Base-by-base conservation (phyloP, 306 rosid genomes). In the Glycyrrhiza uralensis region DNA sequence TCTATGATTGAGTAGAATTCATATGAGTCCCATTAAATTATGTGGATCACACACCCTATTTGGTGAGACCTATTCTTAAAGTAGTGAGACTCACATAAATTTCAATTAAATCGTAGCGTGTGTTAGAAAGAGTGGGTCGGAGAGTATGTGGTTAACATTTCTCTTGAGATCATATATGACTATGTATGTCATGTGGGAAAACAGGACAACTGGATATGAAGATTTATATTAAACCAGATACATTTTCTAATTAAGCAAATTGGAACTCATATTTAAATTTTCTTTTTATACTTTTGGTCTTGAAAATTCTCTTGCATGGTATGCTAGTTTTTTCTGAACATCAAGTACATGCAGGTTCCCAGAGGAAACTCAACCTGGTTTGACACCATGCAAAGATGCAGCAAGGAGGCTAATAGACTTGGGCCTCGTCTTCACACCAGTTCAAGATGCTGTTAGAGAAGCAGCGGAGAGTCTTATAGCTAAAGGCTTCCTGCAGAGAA, bases 311-410 rank as follows among this genome's bases (percentile, higher is more conserved):
- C 36, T 20, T 19, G 2, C 22, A 73, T 58, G 30, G 15, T 20
- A 38, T 79, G 61, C 19, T 56, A 36, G 36, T 64, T 30, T n/a
- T 72, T 56, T 72, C 74, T 56, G 35, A 68, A 35, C 47, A 76
- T 70, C 66, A 71, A 63, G 2, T 28, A 3, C 39, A 12, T 82
- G 76, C 92, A 93, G 98, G 62, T 87, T 93, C 68, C 76, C 35
- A 1, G 74, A 54, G 4, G 94, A 87, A 82, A 93, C 98, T 57
- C 97, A 89, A 66, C 97, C 91, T 35, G 94, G 94, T 4, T 54
- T 93, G 50, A 68, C 70, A 68, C 80, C 84, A 14, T 83, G 87
- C 76, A 67, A 71, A 77, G 87, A 86, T 73, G 97, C 97, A 59
- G 89, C 97, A 6, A 93, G 50, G 85, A 86, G 84, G 74, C 73